phyloP scores from a whole-genome alignment of 768 basidiomycete genomes.

The Kwoniella bestiolae region DNA sequence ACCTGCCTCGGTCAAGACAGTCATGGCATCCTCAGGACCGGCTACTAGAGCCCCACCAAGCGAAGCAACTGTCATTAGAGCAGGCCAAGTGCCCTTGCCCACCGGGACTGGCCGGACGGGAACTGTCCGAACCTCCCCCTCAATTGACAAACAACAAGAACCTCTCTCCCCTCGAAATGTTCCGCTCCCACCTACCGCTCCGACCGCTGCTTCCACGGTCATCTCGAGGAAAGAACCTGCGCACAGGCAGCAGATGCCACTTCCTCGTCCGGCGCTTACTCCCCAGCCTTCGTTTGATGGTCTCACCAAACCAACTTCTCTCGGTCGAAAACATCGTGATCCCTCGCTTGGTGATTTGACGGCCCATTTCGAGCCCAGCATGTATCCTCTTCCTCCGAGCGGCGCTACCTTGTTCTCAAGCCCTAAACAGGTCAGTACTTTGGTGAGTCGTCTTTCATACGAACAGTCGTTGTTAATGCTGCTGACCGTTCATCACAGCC shows the following conservation, averaged over 20 bases:
- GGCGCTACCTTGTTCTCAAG: slow-evolving; percentile 18
- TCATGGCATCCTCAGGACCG: not conserved
- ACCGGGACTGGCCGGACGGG: not conserved
- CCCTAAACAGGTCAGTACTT: not conserved
- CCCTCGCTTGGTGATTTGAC: slow-evolving; percentile 19
- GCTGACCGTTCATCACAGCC: not conserved
- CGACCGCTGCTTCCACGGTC: not conserved
- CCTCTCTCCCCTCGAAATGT: not conserved
- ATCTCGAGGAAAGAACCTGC: not conserved
- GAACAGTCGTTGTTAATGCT: too few species aligned
- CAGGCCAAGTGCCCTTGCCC: not conserved
- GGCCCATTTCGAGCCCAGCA: slow-evolving; percentile 37
- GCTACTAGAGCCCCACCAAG: slow-evolving; percentile 1
- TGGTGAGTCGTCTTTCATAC: not conserved
- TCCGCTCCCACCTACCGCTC: slow-evolving; percentile 3
- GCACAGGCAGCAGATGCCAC: slow-evolving; percentile 22
- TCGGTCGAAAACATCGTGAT: slow-evolving; percentile 19
- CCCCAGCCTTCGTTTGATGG: slow-evolving; percentile 23
- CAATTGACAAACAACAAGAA: not conserved
- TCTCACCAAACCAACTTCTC: slow-evolving; percentile 1
- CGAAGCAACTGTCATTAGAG: slow-evolving; percentile 4
- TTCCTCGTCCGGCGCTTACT: slow-evolving; percentile 33
- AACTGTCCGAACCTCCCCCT: not conserved
- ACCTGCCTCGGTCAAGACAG: slow-evolving; percentile 6
- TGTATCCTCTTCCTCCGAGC: slow-evolving; percentile 39